Conservation (phyloP, 495 filamentous ascomycete genomes). For the Daldinia childiae region DNA sequence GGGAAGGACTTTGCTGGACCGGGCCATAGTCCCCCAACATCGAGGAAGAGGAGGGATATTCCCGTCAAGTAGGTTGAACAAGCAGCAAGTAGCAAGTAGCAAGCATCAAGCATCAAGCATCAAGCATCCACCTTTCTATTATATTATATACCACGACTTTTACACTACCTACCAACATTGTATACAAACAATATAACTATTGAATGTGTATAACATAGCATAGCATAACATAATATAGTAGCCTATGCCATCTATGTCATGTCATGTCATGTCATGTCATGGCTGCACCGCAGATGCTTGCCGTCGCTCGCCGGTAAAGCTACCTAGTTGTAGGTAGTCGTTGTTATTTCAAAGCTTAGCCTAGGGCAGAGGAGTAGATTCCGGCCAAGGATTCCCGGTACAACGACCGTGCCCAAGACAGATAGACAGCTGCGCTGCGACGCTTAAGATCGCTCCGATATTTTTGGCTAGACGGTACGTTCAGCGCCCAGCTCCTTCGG, state of each 20-base stretch:
- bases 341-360: conserved; percentile 37
- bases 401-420: conserved; percentile 43
- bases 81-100: no score
- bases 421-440: conserved; percentile 43
- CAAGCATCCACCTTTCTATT: conserved; percentile 22
- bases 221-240: not conserved
- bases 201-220: not conserved
- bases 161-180: not conserved
- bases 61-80: conserved; percentile 23
- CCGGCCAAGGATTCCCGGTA: conserved; percentile 44
- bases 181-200: not conserved
- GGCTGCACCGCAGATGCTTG: conserved; percentile 38
- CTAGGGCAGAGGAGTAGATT: conserved; percentile 36
- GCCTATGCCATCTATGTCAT: not conserved
- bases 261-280: conserved; percentile 1
- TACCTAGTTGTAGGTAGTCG: conserved; percentile 17
- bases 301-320: conserved; percentile 43
- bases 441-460: conserved; percentile 44
- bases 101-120: conserved; percentile 5
- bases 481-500: conserved; percentile 39
- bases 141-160: not conserved
- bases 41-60: conserved; percentile 34
- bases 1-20: conserved; percentile 30
- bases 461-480: conserved; percentile 44
- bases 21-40: conserved; percentile 15